Conservation (phyloP, 805 yeast genomes). For the Yamadazyma kitorensis region DNA sequence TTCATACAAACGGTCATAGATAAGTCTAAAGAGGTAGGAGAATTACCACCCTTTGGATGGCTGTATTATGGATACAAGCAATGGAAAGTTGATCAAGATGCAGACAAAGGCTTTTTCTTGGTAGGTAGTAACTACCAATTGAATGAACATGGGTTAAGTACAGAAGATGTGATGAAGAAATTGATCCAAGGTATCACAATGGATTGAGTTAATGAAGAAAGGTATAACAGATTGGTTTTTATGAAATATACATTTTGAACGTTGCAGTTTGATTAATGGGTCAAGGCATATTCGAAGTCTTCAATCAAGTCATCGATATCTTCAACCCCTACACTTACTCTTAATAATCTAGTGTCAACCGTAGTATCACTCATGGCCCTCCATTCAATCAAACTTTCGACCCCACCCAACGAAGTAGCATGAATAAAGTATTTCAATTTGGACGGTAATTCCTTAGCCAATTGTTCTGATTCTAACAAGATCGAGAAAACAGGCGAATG, state of each 20-base stretch:
- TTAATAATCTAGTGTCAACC: constrained; percentile 55
- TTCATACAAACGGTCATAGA: constrained; percentile 25
- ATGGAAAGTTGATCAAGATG: constrained; percentile 13
- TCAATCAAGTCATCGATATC: constrained; percentile 69
- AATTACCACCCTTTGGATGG: constrained; percentile 36
- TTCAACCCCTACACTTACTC: constrained; percentile 83
- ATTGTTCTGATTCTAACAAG: constrained; percentile 44
- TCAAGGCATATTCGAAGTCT: constrained; percentile 65
- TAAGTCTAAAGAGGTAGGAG: constrained; percentile 2
- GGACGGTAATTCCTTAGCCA: constrained; percentile 64
- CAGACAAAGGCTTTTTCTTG: constrained; percentile 27
- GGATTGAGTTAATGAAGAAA: not conserved
- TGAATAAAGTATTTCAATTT: constrained; percentile 72
- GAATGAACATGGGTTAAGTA: constrained; percentile 17
- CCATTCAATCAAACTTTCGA: constrained; percentile 90
- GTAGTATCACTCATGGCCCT: constrained; percentile 61
- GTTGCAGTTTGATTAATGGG: constrained; percentile 3
- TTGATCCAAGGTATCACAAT: constrained; percentile 17
- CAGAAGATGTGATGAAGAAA: constrained; percentile 23
- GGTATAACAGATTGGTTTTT: not conserved
- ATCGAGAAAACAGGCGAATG: constrained; percentile 74
- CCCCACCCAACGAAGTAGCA: constrained; percentile 84
- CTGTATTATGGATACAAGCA: constrained; percentile 30
- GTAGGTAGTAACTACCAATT: constrained; percentile 33
- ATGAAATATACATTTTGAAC: no score